phyloP scores from a whole-genome alignment of 768 basidiomycete genomes.

The Phanerochaete carnosa region DNA sequence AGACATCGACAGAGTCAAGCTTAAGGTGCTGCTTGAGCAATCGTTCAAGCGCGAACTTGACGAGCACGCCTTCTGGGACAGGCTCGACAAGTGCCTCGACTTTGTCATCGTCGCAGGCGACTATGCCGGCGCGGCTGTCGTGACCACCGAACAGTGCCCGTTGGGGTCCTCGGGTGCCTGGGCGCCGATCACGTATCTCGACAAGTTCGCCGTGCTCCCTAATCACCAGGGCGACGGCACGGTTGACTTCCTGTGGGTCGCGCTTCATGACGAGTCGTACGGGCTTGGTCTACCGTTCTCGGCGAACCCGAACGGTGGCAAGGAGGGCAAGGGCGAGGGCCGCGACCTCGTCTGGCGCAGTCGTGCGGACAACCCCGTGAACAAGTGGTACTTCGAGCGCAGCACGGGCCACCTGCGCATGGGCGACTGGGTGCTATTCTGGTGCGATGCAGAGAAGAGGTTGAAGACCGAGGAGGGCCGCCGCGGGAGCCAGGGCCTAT shows the following conservation, averaged over 20 bases:
- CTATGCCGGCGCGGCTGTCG: conserved; percentile 92
- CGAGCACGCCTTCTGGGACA: conserved; percentile 69
- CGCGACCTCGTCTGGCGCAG: conserved; percentile 95
- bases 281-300: conserved; percentile 92
- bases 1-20: conserved; percentile 72
- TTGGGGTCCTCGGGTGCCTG: conserved; percentile 26
- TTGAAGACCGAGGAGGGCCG: conserved; percentile 67
- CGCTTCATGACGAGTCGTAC: conserved; percentile 96
- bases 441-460: conserved; percentile 95
- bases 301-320: conserved; percentile 92
- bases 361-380: conserved; percentile 90
- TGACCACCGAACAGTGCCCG: conserved; percentile 54
- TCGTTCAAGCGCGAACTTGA: conserved; percentile 80
- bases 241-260: conserved; percentile 99
- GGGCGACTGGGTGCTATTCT: conserved; percentile 91
- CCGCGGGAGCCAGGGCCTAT: conserved; percentile 59
- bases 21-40: conserved; percentile 82
- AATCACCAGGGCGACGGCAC: conserved; percentile 97
- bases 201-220: conserved; percentile 97
- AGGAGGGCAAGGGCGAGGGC: conserved; percentile 86
- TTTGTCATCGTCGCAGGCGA: conserved; percentile 94
- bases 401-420: conserved; percentile 86
- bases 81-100: conserved; percentile 76
- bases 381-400: conserved; percentile 99
- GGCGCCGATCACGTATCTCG: conserved; percentile 80